A percentile compares a stretch with the other conserved stretches of the same genome.
These are phyloP conservation scores for Sporothrix globosa DNA, from an alignment of 2,329 filamentous ascomycete genomes.

Conservation along the genomic window DNA sequence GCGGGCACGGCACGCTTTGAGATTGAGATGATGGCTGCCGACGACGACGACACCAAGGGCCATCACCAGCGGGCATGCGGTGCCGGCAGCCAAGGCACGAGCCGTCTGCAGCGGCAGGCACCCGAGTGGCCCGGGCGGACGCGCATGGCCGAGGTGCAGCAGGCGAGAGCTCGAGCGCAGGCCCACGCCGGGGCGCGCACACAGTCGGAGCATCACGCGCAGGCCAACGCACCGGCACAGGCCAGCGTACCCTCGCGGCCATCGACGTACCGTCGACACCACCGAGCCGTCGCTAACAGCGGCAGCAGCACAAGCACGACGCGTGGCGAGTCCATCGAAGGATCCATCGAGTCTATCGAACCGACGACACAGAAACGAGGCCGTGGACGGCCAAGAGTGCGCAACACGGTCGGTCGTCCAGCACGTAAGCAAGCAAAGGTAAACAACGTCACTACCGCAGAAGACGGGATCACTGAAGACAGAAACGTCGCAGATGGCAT, in stretches of 20 bases:
- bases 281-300: neutral
- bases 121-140: neutral
- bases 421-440: neutral
- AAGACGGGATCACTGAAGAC: too few relatives aligned
- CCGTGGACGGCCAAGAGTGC: neutral
- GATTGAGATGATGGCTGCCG: neutral
- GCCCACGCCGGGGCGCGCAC: neutral
- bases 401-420: too few relatives aligned
- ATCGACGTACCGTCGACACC: neutral
- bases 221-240: too few relatives aligned
- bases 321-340: neutral
- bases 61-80: neutral
- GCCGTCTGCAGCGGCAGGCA: neutral
- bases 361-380: neutral
- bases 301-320: neutral
- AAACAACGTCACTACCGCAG: neutral
- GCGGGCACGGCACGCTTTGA: conserved; percentile 28
- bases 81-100: neutral
- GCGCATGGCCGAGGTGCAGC: neutral
- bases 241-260: neutral
- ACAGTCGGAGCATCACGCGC: too few relatives aligned
- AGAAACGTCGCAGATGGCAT: neutral
- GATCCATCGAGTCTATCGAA: neutral
- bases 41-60: neutral
- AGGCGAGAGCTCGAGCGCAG: neutral